Conservation (phyloP, 495 filamentous ascomycete species). For the Peziza echinospora region DNA sequence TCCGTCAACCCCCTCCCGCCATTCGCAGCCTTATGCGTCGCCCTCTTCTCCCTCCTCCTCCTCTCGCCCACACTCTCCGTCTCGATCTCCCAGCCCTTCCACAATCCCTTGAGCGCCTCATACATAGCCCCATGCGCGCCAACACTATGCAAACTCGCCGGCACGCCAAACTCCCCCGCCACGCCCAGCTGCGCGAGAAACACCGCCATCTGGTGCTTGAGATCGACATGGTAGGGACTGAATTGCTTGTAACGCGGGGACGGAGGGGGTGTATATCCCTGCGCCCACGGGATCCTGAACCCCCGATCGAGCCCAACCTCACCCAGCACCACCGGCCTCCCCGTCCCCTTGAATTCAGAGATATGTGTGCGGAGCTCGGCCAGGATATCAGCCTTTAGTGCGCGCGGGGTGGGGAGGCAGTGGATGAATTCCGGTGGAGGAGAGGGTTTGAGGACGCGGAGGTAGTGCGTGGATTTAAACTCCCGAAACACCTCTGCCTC, state of each 20-base stretch:
- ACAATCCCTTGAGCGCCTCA: slow-evolving; percentile 49
- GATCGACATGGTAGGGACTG: slow-evolving; percentile 49
- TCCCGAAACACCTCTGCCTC: slow-evolving; percentile 8
- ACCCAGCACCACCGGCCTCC: slow-evolving; percentile 48
- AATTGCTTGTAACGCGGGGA: slow-evolving; percentile 30
- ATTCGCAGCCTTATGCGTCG: too few species aligned
- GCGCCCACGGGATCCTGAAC: slow-evolving; percentile 50
- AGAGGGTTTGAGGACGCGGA: slow-evolving; percentile 37
- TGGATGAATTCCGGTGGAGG: slow-evolving; percentile 43
- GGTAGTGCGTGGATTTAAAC: slow-evolving; percentile 51
- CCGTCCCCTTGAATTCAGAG: slow-evolving; percentile 36
- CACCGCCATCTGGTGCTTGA: slow-evolving; percentile 55
- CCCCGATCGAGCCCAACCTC: slow-evolving; percentile 75
- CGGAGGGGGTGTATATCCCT: background rate
- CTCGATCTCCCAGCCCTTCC: slow-evolving; percentile 61
- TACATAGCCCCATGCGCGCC: slow-evolving; percentile 70
- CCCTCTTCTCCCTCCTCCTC: slow-evolving; percentile 18
- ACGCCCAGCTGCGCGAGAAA: slow-evolving; percentile 65
- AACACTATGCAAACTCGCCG: slow-evolving; percentile 79
- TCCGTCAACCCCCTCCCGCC: background rate
- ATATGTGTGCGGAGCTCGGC: slow-evolving; percentile 30
- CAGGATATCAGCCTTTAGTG: slow-evolving; percentile 40
- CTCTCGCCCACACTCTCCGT: slow-evolving; percentile 41
- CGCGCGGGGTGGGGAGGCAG: slow-evolving; percentile 45
- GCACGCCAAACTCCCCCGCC: slow-evolving; percentile 57